Evolutionary conservation across 208 protist genomes (phyloP), one percentile per base, ranked within the genome.

Genomic region (Acanthamoeba castellanii): DNA sequence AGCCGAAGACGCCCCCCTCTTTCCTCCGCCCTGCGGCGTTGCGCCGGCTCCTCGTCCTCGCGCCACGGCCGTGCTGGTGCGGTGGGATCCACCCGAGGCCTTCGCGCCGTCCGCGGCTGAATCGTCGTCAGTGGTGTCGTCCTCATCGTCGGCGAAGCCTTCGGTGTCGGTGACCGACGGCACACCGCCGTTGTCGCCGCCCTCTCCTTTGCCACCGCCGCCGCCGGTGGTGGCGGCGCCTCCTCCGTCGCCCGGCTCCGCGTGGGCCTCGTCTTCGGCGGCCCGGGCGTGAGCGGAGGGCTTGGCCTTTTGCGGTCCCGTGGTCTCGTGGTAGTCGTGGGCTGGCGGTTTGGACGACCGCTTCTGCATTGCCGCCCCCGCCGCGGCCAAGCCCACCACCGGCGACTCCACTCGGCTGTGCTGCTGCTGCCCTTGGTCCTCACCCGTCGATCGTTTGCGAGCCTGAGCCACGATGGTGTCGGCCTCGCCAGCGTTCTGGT

Each of bases 101-200:
- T 30, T 82, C 30, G 22, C 27, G 32, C 72, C 42, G 37, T 30
- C 37, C 30, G 22, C 37, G 27, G 70, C 27, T 13, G 47, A 25
- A 14, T 59, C 32, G 32, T 87, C 59, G 5, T 91, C 59, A 50
- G 57, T 91, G 27, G 50, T 50, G 84, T 64, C 59, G 16, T 74
- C 57, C 84, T 91, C 84, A 14, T 91, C 84, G 25, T 91, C 84
- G 16, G 84, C 84, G 30, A 74, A 91, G 30, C 84, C 84, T 70
- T 91, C 84, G 4, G 84, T 91, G 57, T 91, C 84, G 2, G 84
- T 74, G 55, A 74, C 59, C 32, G 34, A 42, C 27, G 76, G 45
- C 76, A 85, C 37, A 25, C 37, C 34, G 14, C 37, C 34, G 14
- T 5, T 11, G 27, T 82, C 25, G 72, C 27, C 11, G 11, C n/a